phyloP scores from a whole-genome alignment of 352 stramenopile species.

The Globisporangium carolinianum region DNA sequence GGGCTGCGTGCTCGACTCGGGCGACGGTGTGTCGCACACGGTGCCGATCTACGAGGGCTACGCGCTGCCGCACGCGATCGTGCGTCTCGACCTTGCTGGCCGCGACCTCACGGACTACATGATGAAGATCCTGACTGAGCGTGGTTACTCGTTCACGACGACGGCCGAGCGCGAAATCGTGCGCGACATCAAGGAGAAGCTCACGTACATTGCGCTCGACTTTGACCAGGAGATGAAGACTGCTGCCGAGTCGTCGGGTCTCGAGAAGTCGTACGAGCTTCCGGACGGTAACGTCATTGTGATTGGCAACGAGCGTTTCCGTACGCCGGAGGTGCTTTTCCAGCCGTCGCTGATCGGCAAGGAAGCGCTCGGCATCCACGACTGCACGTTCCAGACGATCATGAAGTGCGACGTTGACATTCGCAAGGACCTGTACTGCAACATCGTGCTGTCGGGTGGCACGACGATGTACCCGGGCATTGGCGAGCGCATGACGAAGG shows the following conservation, averaged over 20 bases:
- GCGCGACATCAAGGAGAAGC: slow-evolving; percentile 97
- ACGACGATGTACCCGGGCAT: slow-evolving; percentile 96
- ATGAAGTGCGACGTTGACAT: slow-evolving; percentile 92
- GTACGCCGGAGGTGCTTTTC: slow-evolving; percentile 94
- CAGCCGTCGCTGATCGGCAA: slow-evolving; percentile 89
- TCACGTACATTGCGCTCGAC: slow-evolving; percentile 91
- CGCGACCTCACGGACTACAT: slow-evolving; percentile 94
- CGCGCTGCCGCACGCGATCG: slow-evolving; percentile 92
- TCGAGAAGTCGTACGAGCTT: slow-evolving; percentile 96
- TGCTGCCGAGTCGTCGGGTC: slow-evolving; percentile 41
- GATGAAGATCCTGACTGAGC: slow-evolving; percentile 95
- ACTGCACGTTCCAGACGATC: slow-evolving; percentile 66
- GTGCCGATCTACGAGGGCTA: slow-evolving; percentile 97
- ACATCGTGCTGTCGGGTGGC: slow-evolving; percentile 96
- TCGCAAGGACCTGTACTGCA: slow-evolving; percentile 86
- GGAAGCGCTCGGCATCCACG: slow-evolving; percentile 71
- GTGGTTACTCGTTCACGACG: slow-evolving; percentile 92
- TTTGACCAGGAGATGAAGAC: slow-evolving; percentile 93
- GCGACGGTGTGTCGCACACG: slow-evolving; percentile 83
- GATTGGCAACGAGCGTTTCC: slow-evolving; percentile 95
- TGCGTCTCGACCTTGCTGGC: slow-evolving; percentile 91
- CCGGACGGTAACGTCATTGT: slow-evolving; percentile 97
- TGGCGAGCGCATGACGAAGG: slow-evolving; percentile 91
- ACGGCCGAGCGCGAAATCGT: slow-evolving; percentile 93
- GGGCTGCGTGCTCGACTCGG: slow-evolving; percentile 91